phyloP scores from a whole-genome alignment of 352 stramenopile species.

The Salisapilia sapeloensis region DNA sequence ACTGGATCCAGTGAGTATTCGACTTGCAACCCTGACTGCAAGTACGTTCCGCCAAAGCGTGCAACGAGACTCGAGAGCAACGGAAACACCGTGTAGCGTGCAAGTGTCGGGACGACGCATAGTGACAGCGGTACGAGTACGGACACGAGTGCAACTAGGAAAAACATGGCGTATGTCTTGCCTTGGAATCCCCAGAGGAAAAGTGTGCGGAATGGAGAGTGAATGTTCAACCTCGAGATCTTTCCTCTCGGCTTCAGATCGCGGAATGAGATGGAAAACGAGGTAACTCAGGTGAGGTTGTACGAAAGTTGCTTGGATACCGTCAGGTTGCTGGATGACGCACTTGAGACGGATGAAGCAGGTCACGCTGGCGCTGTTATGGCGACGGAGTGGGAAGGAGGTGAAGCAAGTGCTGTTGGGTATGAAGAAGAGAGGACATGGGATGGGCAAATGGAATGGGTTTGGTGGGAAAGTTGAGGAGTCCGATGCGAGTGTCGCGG shows the following conservation, averaged over 20 bases:
- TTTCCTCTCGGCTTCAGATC: too few relatives aligned
- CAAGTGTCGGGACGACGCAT: constrained; percentile 35
- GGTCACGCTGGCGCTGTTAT: constrained; percentile 30
- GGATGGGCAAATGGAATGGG: constrained; percentile 81
- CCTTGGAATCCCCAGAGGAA: constrained; percentile 1
- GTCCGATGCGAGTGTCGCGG: constrained; percentile 36
- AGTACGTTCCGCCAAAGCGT: constrained; percentile 25
- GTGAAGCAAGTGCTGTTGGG: constrained; percentile 41
- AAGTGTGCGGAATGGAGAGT: neutral
- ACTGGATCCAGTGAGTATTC: constrained; percentile 34
- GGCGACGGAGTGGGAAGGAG: constrained; percentile 10
- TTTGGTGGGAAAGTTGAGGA: constrained; percentile 83
- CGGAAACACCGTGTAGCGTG: constrained; percentile 36
- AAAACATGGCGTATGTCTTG: constrained; percentile 4
- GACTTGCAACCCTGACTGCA: constrained; percentile 27
- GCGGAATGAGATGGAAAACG: too few relatives aligned
- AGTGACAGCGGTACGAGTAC: constrained; percentile 42
- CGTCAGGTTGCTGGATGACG: too few relatives aligned
- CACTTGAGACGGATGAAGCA: too few relatives aligned
- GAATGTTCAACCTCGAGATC: neutral
- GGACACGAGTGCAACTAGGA: constrained; percentile 25
- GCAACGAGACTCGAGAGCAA: constrained; percentile 32
- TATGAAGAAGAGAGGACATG: constrained; percentile 84
- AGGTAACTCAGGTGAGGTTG: too few relatives aligned
- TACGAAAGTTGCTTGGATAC: too few relatives aligned